A percentile compares a stretch with the other conserved stretches of the same genome.
phyloP scores from a whole-genome alignment of 1,284 basidiomycete genomes.

The Pseudozyma sp. region DNA sequence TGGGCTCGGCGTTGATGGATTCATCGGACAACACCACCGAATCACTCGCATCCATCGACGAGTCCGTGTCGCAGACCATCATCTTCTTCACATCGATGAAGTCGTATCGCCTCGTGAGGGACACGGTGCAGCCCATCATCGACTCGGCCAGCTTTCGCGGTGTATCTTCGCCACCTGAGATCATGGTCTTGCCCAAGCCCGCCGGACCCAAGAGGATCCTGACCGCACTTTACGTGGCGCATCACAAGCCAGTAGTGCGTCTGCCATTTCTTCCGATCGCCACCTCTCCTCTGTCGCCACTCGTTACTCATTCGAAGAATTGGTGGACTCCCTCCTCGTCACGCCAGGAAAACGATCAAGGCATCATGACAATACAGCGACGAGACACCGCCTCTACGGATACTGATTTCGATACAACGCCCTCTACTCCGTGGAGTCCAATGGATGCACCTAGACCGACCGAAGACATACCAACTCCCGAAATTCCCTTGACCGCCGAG shows the following conservation, averaged over 20 bases:
- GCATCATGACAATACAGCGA: slow-evolving; percentile 35
- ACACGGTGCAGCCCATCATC: slow-evolving; percentile 55
- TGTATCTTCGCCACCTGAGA: slow-evolving; percentile 49
- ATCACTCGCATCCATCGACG: slow-evolving; percentile 5
- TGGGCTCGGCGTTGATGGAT: slow-evolving; percentile 19
- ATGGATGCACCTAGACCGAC: slow-evolving; percentile 11
- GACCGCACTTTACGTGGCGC: slow-evolving; percentile 50
- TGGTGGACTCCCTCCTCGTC: slow-evolving; percentile 39
- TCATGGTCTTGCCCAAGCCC: slow-evolving; percentile 59
- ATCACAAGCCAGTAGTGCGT: slow-evolving; percentile 77
- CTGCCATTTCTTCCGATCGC: slow-evolving; percentile 90
- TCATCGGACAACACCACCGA: background rate
- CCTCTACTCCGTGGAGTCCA: slow-evolving; percentile 36
- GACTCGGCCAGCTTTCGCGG: slow-evolving; percentile 49
- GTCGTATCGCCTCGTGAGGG: slow-evolving; percentile 45
- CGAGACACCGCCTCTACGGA: slow-evolving; percentile 21
- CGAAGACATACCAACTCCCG: slow-evolving; percentile 1
- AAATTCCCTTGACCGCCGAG: slow-evolving; percentile 29
- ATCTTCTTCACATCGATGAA: slow-evolving; percentile 58
- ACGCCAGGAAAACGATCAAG: slow-evolving; percentile 17
- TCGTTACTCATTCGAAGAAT: slow-evolving; percentile 28
- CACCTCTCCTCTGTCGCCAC: slow-evolving; percentile 77
- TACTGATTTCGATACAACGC: slow-evolving; percentile 26
- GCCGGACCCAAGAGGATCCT: slow-evolving; percentile 48
- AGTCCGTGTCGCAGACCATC: slow-evolving; percentile 51